Percentiles rank a stretch among this genome's conserved stretches.
phyloP scores from a whole-genome alignment of 306 rosid species.

The Ochetophila trinervis region DNA sequence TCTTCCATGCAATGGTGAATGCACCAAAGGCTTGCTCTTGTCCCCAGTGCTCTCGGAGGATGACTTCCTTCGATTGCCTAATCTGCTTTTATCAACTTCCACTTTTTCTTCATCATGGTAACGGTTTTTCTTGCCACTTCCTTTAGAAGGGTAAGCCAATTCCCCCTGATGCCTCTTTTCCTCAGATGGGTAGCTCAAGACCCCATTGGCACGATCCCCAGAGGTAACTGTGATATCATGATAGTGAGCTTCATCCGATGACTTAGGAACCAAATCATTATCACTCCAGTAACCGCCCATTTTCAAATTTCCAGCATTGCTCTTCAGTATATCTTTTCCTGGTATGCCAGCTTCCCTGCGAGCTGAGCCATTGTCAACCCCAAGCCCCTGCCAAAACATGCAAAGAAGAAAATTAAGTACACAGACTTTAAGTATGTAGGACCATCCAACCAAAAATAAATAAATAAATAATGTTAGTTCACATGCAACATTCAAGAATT shows the following conservation, averaged over 20 bases:
- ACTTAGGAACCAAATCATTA: slow-evolving; percentile 26
- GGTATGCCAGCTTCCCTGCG: slow-evolving; percentile 4
- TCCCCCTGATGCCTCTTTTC: slow-evolving; percentile 37
- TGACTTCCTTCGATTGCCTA: slow-evolving; percentile 22
- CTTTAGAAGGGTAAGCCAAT: slow-evolving; percentile 36
- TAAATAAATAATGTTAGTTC: slow-evolving; percentile 13
- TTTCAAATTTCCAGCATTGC: slow-evolving; percentile 17
- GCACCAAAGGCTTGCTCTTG: slow-evolving; percentile 28
- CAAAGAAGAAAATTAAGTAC: slow-evolving; percentile 23
- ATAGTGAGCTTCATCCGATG: slow-evolving; percentile 12
- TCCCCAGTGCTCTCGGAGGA: slow-evolving; percentile 52
- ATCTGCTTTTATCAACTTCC: slow-evolving; percentile 35
- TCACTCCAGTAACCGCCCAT: slow-evolving; percentile 11
- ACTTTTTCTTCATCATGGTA: slow-evolving; percentile 30
- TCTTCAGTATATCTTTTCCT: slow-evolving; percentile 16
- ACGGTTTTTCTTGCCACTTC: slow-evolving; percentile 33
- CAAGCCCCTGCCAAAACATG: slow-evolving; percentile 26
- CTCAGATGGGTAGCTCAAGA: slow-evolving; percentile 34
- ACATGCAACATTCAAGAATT: slow-evolving; percentile 17
- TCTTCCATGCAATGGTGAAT: slow-evolving; percentile 42
- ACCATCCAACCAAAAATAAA: background rate
- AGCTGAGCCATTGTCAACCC: slow-evolving; percentile 4
- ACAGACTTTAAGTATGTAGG: slow-evolving; percentile 11
- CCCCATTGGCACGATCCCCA: slow-evolving; percentile 43
- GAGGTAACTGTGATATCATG: slow-evolving; percentile 23